Evolutionary conservation across 495 filamentous ascomycete genomes (phyloP).

Genomic region (Elaphomyces granulatus): DNA sequence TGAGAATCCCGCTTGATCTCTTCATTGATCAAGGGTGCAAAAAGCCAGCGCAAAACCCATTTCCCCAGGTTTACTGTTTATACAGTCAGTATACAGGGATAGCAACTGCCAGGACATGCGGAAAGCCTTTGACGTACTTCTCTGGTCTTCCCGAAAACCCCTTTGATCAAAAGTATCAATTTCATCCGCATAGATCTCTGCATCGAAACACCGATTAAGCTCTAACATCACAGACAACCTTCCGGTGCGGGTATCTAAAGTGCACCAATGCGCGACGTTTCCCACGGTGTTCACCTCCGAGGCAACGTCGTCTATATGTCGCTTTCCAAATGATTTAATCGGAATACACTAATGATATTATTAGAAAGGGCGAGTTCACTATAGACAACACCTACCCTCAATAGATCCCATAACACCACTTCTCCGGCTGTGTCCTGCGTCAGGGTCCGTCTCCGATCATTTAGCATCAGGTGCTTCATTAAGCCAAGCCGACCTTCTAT

Average conservation of each 20-base stretch:
- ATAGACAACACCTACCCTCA: slow-evolving; percentile 44
- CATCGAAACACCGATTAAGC: slow-evolving; percentile 93
- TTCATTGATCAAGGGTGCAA: slow-evolving; percentile 76
- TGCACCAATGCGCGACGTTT: slow-evolving; percentile 88
- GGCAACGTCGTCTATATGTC: slow-evolving; percentile 82
- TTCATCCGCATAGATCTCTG: slow-evolving; percentile 93
- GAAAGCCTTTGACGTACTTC: slow-evolving; percentile 52
- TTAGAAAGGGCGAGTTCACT: slow-evolving; percentile 4
- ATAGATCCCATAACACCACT: slow-evolving; percentile 89
- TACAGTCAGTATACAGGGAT: too few species aligned
- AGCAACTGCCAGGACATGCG: too few species aligned
- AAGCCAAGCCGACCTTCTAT: slow-evolving; percentile 93
- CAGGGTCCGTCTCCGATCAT: slow-evolving; percentile 76
- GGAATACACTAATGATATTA: slow-evolving; percentile 51
- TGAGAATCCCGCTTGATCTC: slow-evolving; percentile 68
- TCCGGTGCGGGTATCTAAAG: slow-evolving; percentile 84
- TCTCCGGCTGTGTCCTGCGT: slow-evolving; percentile 93
- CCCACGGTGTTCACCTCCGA: slow-evolving; percentile 77
- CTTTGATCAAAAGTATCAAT: slow-evolving; percentile 52
- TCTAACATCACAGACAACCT: slow-evolving; percentile 81
- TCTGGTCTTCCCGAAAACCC: slow-evolving; percentile 84
- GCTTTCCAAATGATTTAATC: slow-evolving; percentile 77
- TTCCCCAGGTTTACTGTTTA: slow-evolving; percentile 84
- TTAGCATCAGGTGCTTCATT: slow-evolving; percentile 84
- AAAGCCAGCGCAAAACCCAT: slow-evolving; percentile 91